Base-by-base conservation (phyloP, 345 rosid species). In the Gossypium mustelinum region DNA sequence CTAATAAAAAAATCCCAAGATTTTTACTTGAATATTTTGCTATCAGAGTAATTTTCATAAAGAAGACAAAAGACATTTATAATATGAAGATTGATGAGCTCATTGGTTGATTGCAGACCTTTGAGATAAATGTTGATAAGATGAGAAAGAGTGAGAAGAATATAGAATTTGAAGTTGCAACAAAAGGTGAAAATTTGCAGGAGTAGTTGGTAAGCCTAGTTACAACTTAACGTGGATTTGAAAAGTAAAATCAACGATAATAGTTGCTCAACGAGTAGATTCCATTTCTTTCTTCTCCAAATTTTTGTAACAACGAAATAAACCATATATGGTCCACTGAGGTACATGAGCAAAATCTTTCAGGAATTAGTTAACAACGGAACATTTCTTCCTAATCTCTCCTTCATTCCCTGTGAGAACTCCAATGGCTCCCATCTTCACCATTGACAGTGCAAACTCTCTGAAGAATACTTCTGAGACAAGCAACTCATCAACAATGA, bases 371-470 rank as follows among this genome's bases (percentile, higher is more conserved):
- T 89, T 89, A 72, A 84, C 72, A 57, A 57, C 56, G 13, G 75
- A 73, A 67, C 94, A 89, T 56, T 68, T 77, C 74, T 84, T 88
- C 79, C 94, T 84, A 51, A 89, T 89, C 81, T 89, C 82, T 8
- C 93, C 94, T 0, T 56, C 22, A 9, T 44, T 70, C 13, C 86
- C 88, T 0, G 84, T 74, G 29, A 86, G 85, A 71, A 86, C 87
- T n/a, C 74, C 80, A 68, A 70, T 82, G 27, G 78, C 81, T 58
- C 91, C 93, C 88, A 88, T 78, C 78, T 79, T 86, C 65, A 74
- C 73, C 89, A 89, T 89, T 0, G 97, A 86, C 75, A 80, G 68
- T 39, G 84, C 87, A 59, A 92, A 92, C 77, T 85, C 88, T 0
- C 22, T 3, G 73, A 91, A 86, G 83, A 85, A 81, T 25, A 72